phyloP scores from a whole-genome alignment of 2,329 filamentous ascomycete genomes.

The Trichoderma sp. region DNA sequence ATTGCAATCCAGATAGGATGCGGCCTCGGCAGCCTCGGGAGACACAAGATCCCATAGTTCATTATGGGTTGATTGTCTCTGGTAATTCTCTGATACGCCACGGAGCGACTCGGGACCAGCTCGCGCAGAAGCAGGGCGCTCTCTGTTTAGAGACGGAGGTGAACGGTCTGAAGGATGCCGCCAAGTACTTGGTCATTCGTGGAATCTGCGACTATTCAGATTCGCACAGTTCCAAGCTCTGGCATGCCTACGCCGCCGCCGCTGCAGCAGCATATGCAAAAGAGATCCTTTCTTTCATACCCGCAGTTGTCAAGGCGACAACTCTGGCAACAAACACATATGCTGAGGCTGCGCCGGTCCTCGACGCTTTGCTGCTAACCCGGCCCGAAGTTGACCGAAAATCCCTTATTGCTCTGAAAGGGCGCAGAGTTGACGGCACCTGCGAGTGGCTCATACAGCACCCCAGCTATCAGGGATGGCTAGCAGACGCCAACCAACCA shows the following conservation, averaged over 20 bases:
- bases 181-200: not conserved
- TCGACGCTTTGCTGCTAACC: not conserved
- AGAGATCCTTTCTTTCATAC: slow-evolving; percentile 5
- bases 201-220: slow-evolving; percentile 5
- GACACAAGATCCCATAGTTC: not conserved
- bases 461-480: not conserved
- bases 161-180: not conserved
- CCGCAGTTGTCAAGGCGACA: not conserved
- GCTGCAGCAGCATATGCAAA: not conserved
- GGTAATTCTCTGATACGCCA: not conserved
- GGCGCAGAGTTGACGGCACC: slow-evolving; percentile 2
- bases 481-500: not conserved
- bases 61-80: not conserved
- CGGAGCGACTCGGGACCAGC: not conserved
- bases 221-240: not conserved
- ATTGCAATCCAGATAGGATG: not conserved
- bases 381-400: not conserved
- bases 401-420: slow-evolving; percentile 1
- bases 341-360: not conserved
- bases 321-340: slow-evolving; percentile 4
- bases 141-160: slow-evolving; percentile 4
- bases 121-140: not conserved
- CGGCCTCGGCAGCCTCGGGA: not conserved
- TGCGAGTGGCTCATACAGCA: slow-evolving; percentile 7
- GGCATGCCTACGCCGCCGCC: not conserved